phyloP scores from a whole-genome alignment of 345 rosid species.

The Euphorbia lathyris region DNA sequence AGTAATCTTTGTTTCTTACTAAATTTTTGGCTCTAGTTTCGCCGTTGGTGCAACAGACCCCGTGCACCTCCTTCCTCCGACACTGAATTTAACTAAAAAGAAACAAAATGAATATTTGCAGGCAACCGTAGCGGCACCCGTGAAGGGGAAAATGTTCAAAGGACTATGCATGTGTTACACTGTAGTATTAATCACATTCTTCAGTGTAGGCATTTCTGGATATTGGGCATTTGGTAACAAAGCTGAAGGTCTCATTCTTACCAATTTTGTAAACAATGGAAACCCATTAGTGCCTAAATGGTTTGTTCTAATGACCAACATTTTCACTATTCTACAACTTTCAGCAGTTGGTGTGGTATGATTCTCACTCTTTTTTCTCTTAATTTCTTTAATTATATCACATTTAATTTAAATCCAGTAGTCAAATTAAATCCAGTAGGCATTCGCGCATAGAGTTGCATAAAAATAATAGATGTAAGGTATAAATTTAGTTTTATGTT shows the following conservation, averaged over 20 bases:
- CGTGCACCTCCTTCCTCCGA: no score
- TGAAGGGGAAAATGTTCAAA: constrained; percentile 87
- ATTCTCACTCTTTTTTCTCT: neutral
- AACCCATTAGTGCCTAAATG: constrained; percentile 58
- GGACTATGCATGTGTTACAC: constrained; percentile 70
- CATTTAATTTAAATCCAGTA: no score
- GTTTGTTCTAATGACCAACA: constrained; percentile 62
- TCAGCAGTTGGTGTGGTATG: constrained; percentile 81
- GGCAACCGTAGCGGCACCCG: constrained; percentile 86
- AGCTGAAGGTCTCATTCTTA: constrained; percentile 56
- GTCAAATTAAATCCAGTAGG: no score
- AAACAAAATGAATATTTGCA: constrained; percentile 21
- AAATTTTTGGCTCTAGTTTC: no score
- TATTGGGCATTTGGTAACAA: constrained; percentile 91
- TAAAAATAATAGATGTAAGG: no score
- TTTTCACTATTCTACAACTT: constrained; percentile 70
- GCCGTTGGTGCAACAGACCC: no score
- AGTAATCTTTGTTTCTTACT: no score
- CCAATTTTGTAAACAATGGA: constrained; percentile 47
- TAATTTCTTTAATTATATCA: neutral
- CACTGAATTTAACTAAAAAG: no score
- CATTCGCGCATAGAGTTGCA: no score
- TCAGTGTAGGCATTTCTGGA: constrained; percentile 69
- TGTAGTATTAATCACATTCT: constrained; percentile 49
- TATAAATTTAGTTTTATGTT: no score